A percentile compares a stretch with the other conserved stretches of the same genome.
Conservation (phyloP, 805 yeast genomes). For the Wickerhamomyces strasburgensis region DNA sequence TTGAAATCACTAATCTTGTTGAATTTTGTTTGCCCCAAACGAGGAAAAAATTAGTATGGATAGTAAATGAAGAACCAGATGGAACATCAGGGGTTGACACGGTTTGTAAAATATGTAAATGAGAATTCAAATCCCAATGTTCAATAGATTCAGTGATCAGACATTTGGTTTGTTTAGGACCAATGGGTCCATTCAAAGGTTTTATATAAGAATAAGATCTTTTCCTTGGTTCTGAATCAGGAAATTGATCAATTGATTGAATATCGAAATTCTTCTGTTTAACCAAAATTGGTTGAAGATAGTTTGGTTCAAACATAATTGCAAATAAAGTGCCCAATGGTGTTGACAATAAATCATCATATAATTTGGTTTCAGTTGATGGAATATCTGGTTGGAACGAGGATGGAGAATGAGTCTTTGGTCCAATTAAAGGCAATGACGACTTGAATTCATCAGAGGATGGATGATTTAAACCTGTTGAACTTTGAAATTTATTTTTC, state of each 20-base stretch:
- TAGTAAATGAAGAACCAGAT: slow-evolving; percentile 66
- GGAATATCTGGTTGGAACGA: slow-evolving; percentile 36
- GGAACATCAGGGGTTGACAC: slow-evolving; percentile 93
- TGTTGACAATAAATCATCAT: slow-evolving; percentile 46
- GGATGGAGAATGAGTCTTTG: slow-evolving; percentile 42
- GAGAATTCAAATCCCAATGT: slow-evolving; percentile 47
- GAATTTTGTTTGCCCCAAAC: slow-evolving; percentile 59
- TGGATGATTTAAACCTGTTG: no score
- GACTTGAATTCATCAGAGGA: slow-evolving; percentile 18
- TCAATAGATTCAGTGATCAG: slow-evolving; percentile 54
- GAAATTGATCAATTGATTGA: slow-evolving; percentile 39
- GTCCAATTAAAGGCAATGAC: slow-evolving; percentile 30
- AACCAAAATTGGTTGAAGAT: slow-evolving; percentile 41
- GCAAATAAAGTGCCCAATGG: slow-evolving; percentile 63
- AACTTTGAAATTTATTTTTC: slow-evolving; percentile 7
- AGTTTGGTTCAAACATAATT: slow-evolving; percentile 51
- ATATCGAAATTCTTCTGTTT: slow-evolving; percentile 62
- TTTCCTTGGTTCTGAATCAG: slow-evolving; percentile 23
- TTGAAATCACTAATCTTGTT: slow-evolving; percentile 50
- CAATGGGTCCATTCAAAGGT: slow-evolving; percentile 75
- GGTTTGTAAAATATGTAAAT: slow-evolving; percentile 54
- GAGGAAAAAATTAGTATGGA: slow-evolving; percentile 51
- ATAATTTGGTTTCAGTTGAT: slow-evolving; percentile 47
- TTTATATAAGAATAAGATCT: slow-evolving; percentile 65
- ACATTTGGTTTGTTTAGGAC: slow-evolving; percentile 88